These are phyloP conservation scores for Leccinum subspadiceum DNA, from an alignment of 1,284 basidiomycete genomes.

Conservation along the genomic window DNA sequence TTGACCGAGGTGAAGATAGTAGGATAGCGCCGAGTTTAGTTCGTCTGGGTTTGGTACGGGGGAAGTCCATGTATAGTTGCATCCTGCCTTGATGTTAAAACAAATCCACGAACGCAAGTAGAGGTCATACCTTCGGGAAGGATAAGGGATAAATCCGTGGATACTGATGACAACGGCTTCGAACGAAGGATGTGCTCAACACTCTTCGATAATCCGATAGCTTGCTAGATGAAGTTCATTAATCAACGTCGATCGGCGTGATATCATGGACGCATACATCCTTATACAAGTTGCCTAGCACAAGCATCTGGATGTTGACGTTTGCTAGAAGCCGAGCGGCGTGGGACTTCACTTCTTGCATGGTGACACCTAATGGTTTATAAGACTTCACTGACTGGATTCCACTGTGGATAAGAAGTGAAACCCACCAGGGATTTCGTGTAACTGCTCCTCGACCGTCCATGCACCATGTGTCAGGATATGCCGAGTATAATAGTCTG, in stretches of 20 bases:
- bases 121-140: slow-evolving; percentile 59
- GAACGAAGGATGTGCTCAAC: slow-evolving; percentile 69
- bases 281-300: slow-evolving; percentile 83
- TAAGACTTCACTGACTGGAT: neutral
- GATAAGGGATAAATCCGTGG: slow-evolving; percentile 52
- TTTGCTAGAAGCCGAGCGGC: slow-evolving; percentile 62
- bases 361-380: slow-evolving; percentile 16
- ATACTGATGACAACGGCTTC: slow-evolving; percentile 48
- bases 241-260: slow-evolving; percentile 1
- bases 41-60: slow-evolving; percentile 86
- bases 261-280: slow-evolving; percentile 50
- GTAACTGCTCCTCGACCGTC: slow-evolving; percentile 81
- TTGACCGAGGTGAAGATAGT: slow-evolving; percentile 76
- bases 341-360: slow-evolving; percentile 74
- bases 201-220: slow-evolving; percentile 70
- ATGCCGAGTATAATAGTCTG: slow-evolving; percentile 78
- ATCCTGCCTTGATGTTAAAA: slow-evolving; percentile 42
- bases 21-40: slow-evolving; percentile 81
- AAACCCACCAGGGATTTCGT: slow-evolving; percentile 70
- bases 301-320: slow-evolving; percentile 75
- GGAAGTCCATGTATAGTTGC: slow-evolving; percentile 69
- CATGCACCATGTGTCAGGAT: slow-evolving; percentile 72
- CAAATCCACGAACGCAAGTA: neutral
- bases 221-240: slow-evolving; percentile 54
- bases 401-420: slow-evolving; percentile 1